Conservation (phyloP, 139 green algal species). For the Chlamydomonas asymmetrica region DNA sequence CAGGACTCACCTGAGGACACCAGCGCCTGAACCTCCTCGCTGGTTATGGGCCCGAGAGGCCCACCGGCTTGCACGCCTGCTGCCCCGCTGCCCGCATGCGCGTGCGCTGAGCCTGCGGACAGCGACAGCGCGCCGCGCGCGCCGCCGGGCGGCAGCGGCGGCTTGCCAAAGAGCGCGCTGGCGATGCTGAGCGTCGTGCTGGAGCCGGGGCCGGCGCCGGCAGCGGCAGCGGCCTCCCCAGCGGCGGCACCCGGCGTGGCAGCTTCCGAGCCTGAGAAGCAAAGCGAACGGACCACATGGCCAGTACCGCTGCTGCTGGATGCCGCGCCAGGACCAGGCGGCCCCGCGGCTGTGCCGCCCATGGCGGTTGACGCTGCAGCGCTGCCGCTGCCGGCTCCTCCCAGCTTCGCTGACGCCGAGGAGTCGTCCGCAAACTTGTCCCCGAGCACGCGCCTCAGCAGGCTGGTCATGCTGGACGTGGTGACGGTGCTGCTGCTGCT, state of each 20-base stretch:
- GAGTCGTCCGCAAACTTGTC: conserved; percentile 4
- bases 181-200: too few relatives aligned
- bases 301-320: too few relatives aligned
- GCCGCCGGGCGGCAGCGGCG: not conserved
- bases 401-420: too few relatives aligned
- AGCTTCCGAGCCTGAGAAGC: not conserved
- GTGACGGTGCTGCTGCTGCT: not conserved
- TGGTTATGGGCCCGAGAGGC: too few relatives aligned
- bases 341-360: not conserved
- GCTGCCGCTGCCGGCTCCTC: not conserved
- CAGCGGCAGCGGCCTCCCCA: not conserved
- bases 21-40: conserved; percentile 6
- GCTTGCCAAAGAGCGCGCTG: not conserved
- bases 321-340: too few relatives aligned
- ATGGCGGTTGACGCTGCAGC: too few relatives aligned
- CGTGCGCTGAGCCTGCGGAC: not conserved
- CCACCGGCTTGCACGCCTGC: not conserved
- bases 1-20: not conserved
- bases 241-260: not conserved
- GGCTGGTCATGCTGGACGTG: not conserved
- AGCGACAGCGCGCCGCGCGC: not conserved
- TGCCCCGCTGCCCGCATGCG: not conserved
- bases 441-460: conserved; percentile 21
- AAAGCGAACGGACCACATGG: conserved; percentile 14
- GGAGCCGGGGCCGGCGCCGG: not conserved